Base-by-base conservation (phyloP, 805 yeast species). In the Cyberlindnera xylosilytica region DNA sequence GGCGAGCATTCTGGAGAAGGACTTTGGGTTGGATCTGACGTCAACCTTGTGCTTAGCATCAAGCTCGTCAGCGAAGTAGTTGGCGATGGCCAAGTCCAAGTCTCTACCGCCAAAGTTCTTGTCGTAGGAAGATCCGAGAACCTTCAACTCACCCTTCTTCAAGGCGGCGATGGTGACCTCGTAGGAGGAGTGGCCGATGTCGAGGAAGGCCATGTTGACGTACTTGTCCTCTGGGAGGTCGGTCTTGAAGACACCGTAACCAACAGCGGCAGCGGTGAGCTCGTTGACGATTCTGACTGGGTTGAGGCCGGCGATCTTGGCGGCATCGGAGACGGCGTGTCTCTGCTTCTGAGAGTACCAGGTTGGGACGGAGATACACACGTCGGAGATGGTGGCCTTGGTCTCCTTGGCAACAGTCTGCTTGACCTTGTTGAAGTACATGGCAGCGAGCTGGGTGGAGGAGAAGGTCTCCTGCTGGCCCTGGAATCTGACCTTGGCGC, bases 61-160 rank as follows among this genome's bases (percentile, higher is more conserved):
- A 77, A 93, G 89, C 68, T 89, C 95, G 56, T 85, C 84, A 58
- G 97, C 96, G 61, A 93, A 89, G 70, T 88, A 93, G 69, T 88
- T 81, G 55, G 98, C 90, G 58, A 93, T 87, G 50, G 96, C 97
- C 60, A 74, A 75, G 72, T 93, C 99, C 50, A 93, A 82, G 66
- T 89, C 88, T 73, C 99, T 84, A 69, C 99, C 99, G 78, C 99
- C 99, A 60, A 93, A 93, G 73, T 87, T 87, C 72, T 87, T 87
- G 73, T 90, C 96, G 64, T 79, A 85, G 58, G 96, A 95, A 50
- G 96, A 78, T 56, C 96, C 96, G 57, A 93, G 73, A 41, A 93
- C 77, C 73, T 87, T 89, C 70, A 90, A 78, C 75, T 93, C 98
- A 64, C 99, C 99, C 70, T 83, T 90, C 79, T 88, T 89, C 71